Evolutionary conservation across 2,329 filamentous ascomycete species (phyloP).

Genomic region (Talaromyces albobiverticillius): DNA sequence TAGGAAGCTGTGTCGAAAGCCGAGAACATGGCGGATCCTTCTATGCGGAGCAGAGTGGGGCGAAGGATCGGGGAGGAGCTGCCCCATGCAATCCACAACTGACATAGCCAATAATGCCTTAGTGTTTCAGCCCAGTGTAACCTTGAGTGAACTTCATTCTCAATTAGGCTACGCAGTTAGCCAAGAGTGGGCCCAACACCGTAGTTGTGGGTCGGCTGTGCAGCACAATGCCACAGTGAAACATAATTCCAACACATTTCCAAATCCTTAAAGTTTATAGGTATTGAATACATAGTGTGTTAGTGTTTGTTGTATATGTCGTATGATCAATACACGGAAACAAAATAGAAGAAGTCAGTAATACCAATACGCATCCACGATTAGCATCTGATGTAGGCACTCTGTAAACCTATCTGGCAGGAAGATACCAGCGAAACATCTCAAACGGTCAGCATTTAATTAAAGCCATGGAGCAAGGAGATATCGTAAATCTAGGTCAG

Average conservation of each 20-base stretch:
- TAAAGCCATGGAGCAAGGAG: neutral
- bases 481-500: neutral
- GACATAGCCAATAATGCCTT: neutral
- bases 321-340: too few relatives aligned
- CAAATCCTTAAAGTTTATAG: neutral
- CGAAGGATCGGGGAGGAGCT: neutral
- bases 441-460: neutral
- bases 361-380: neutral
- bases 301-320: too few relatives aligned
- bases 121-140: too few relatives aligned
- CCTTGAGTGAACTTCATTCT: too few relatives aligned
- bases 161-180: too few relatives aligned
- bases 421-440: neutral
- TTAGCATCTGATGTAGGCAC: neutral
- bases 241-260: too few relatives aligned
- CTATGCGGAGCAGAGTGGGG: neutral
- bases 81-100: neutral
- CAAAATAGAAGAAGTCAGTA: neutral
- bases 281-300: too few relatives aligned
- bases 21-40: neutral
- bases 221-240: too few relatives aligned
- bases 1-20: neutral
- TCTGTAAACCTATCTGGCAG: neutral
- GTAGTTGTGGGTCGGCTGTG: too few relatives aligned
- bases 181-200: too few relatives aligned